phyloP scores from a whole-genome alignment of 805 yeast genomes.

The Blastobotrys robertii region DNA sequence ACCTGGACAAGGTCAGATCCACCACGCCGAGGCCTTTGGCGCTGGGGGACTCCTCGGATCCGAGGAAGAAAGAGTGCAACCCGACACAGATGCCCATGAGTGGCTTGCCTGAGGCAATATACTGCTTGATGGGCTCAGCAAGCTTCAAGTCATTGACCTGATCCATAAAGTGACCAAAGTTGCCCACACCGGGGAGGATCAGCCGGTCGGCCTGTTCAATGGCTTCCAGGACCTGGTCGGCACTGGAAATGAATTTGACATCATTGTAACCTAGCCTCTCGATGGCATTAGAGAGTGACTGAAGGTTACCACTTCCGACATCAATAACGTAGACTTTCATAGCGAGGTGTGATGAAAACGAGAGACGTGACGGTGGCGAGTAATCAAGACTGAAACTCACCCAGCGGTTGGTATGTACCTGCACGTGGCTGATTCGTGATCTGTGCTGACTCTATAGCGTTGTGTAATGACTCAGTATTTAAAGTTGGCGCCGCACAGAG shows the following conservation, averaged over 20 bases:
- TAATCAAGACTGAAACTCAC: too few species aligned
- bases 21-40: slow-evolving; percentile 54
- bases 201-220: slow-evolving; percentile 32
- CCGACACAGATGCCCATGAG: slow-evolving; percentile 98
- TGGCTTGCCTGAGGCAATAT: slow-evolving; percentile 69
- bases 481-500: too few species aligned
- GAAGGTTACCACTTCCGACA: slow-evolving; percentile 88
- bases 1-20: slow-evolving; percentile 42
- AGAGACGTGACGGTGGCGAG: too few species aligned
- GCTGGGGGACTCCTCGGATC: slow-evolving; percentile 64
- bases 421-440: too few species aligned
- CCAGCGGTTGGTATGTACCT: too few species aligned
- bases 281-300: slow-evolving; percentile 81
- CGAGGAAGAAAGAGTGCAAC: slow-evolving; percentile 68
- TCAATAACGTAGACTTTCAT: slow-evolving; percentile 64
- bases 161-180: slow-evolving; percentile 86
- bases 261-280: slow-evolving; percentile 62
- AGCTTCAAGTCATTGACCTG: slow-evolving; percentile 54
- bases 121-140: slow-evolving; percentile 52
- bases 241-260: slow-evolving; percentile 48
- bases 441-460: too few species aligned
- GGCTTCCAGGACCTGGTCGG: slow-evolving; percentile 33
- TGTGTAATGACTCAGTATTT: too few species aligned
- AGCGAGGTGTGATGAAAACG: too few species aligned
- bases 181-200: slow-evolving; percentile 95